phyloP scores from a whole-genome alignment of 2,329 filamentous ascomycete genomes.

The Colletotrichum chlorophyti region DNA sequence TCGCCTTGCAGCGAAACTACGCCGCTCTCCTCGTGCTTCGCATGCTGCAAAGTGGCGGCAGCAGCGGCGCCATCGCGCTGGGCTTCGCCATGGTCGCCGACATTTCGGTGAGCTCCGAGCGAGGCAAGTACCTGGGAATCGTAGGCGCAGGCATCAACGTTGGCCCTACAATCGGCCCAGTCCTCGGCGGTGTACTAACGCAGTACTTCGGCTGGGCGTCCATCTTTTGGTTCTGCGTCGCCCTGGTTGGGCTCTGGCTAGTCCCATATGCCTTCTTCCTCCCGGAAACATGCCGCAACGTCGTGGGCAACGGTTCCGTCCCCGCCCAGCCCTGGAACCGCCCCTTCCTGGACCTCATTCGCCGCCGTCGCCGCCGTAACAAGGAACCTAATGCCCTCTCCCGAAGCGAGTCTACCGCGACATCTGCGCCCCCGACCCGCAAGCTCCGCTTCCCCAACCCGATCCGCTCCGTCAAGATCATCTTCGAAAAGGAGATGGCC shows the following conservation, averaged over 20 bases:
- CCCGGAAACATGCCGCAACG: conserved; percentile 65
- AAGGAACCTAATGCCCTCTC: conserved; percentile 25
- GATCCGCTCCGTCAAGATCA: conserved; percentile 58
- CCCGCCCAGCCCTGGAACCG: conserved; percentile 64
- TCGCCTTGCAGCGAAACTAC: conserved; percentile 64
- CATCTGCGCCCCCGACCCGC: conserved; percentile 38
- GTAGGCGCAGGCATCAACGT: conserved; percentile 66
- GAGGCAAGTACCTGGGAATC: conserved; percentile 76
- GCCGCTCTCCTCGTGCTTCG: conserved; percentile 65
- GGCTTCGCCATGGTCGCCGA: conserved; percentile 77
- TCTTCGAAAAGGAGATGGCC: conserved; percentile 64
- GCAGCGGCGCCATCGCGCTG: conserved; percentile 74
- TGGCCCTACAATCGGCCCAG: conserved; percentile 61
- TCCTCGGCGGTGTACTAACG: conserved; percentile 69
- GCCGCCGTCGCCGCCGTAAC: conserved; percentile 38
- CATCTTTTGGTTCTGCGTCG: conserved; percentile 74
- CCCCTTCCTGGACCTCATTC: conserved; percentile 58
- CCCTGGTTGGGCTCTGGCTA: conserved; percentile 57
- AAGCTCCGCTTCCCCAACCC: conserved; percentile 64
- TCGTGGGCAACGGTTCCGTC: conserved; percentile 69
- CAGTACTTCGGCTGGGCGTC: conserved; percentile 71
- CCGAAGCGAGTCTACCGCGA: conserved; percentile 39
- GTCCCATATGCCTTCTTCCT: conserved; percentile 62
- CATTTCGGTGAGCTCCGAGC: conserved; percentile 70
- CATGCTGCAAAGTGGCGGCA: conserved; percentile 68